Conservation (phyloP, 176 grass and related monocot genomes). For the Raddia guianensis region DNA sequence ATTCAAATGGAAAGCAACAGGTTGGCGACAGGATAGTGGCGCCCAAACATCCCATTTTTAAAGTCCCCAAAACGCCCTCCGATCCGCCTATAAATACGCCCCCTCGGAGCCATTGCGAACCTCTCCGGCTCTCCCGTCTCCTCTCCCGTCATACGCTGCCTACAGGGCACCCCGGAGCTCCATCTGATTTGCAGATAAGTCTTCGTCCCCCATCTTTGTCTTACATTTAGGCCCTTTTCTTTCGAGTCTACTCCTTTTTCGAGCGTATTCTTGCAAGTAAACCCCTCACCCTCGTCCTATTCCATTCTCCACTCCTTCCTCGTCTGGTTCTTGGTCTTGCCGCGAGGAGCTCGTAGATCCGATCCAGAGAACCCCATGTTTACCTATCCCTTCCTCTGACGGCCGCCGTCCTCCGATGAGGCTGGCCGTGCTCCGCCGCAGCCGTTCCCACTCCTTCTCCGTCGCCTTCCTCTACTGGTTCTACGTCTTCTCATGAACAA, state of each 20-base stretch:
- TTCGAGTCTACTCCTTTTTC: neutral
- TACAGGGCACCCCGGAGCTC: neutral
- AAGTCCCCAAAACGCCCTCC: slow-evolving; percentile 45
- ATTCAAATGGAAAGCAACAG: neutral
- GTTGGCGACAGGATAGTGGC: slow-evolving; percentile 41
- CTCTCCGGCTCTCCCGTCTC: slow-evolving; percentile 46
- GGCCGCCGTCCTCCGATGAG: slow-evolving; percentile 55
- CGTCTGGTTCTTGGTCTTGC: neutral
- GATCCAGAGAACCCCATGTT: slow-evolving; percentile 38
- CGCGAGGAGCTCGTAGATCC: neutral
- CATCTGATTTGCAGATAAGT: slow-evolving; percentile 43
- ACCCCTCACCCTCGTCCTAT: slow-evolving; percentile 11
- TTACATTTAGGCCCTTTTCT: slow-evolving; percentile 4
- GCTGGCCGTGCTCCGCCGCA: slow-evolving; percentile 42
- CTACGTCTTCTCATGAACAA: slow-evolving; percentile 82
- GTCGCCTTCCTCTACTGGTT: slow-evolving; percentile 87
- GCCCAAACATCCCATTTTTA: neutral
- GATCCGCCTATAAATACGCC: slow-evolving; percentile 28
- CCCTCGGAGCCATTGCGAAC: accelerated
- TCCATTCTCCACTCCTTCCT: neutral
- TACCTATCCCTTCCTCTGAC: slow-evolving; percentile 46
- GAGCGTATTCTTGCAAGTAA: neutral
- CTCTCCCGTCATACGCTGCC: neutral
- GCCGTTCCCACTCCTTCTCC: slow-evolving; percentile 76
- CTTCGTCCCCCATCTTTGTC: neutral